These are phyloP conservation scores for Begonia fuchsioides DNA, from an alignment of 306 rosid species.

Conservation along the genomic window DNA sequence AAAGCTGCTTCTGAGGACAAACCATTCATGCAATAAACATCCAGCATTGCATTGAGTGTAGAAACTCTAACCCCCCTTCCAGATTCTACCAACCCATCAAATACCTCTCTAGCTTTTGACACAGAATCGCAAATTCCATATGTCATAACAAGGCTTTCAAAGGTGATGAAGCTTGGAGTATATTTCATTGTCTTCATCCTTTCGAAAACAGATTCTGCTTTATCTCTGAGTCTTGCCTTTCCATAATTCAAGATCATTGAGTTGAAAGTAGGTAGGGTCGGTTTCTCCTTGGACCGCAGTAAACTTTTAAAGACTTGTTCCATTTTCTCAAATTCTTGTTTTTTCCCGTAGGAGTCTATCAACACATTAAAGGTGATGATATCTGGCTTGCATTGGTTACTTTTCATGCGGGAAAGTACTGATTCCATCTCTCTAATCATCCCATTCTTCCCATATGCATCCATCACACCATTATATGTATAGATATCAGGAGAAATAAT, in stretches of 20 bases:
- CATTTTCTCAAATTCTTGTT: conserved; percentile 82
- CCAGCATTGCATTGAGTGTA: conserved; percentile 80
- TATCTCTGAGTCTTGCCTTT: conserved; percentile 60
- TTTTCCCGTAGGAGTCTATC: conserved; percentile 87
- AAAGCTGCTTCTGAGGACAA: conserved; percentile 66
- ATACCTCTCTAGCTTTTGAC: conserved; percentile 56
- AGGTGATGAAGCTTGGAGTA: conserved; percentile 57
- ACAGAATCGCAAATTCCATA: conserved; percentile 66
- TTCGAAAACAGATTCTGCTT: conserved; percentile 45
- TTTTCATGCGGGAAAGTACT: conserved; percentile 65
- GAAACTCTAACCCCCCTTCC: conserved; percentile 49
- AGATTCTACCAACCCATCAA: conserved; percentile 48
- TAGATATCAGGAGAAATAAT: conserved; percentile 56
- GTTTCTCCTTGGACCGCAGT: conserved; percentile 56
- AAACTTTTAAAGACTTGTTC: conserved; percentile 90
- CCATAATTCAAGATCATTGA: conserved; percentile 90
- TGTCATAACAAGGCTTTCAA: conserved; percentile 72
- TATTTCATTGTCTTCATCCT: conserved; percentile 63
- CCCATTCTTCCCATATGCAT: conserved; percentile 79
- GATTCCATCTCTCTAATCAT: conserved; percentile 86
- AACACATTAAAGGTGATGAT: conserved; percentile 67
- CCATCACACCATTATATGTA: conserved; percentile 89
- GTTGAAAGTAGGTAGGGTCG: conserved; percentile 77
- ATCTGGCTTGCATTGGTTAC: conserved; percentile 61
- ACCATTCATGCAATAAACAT: conserved; percentile 81